Conservation (phyloP, 108 stramenopile species). For the Skeletonema potamos region DNA sequence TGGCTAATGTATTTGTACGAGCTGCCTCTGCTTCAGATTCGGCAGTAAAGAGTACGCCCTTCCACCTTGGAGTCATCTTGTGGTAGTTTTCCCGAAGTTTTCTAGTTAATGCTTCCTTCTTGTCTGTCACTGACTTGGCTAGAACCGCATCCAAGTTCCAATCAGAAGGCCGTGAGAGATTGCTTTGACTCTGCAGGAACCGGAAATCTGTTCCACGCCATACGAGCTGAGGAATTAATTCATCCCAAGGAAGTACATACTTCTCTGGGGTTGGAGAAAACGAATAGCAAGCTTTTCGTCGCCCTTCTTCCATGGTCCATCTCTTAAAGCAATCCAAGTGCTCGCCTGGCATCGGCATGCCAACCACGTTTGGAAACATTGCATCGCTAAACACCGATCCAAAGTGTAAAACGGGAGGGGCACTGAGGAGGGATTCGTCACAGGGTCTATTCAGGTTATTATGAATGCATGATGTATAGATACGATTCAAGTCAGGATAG, state of each 20-base stretch:
- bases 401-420: neutral
- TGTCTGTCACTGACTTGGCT: neutral
- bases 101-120: neutral
- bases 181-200: neutral
- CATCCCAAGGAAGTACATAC: neutral
- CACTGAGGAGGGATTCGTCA: neutral
- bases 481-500: neutral
- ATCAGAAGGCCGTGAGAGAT: neutral
- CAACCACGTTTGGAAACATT: neutral
- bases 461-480: neutral
- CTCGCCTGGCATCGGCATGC: neutral
- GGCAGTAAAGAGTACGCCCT: neutral
- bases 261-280: neutral
- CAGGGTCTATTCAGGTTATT: neutral
- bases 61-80: neutral
- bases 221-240: conserved; percentile 22
- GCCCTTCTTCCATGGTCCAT: no score
- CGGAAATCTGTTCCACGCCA: conserved; percentile 38
- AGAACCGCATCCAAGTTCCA: neutral
- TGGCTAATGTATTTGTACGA: neutral
- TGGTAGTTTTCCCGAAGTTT: neutral
- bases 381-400: neutral
- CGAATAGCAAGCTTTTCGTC: neutral
- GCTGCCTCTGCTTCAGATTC: neutral
- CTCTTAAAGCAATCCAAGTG: neutral